A percentile compares a stretch with the other conserved stretches of the same genome.
Conservation (phyloP, 139 green algal species). For the Micractinium conductrix region DNA sequence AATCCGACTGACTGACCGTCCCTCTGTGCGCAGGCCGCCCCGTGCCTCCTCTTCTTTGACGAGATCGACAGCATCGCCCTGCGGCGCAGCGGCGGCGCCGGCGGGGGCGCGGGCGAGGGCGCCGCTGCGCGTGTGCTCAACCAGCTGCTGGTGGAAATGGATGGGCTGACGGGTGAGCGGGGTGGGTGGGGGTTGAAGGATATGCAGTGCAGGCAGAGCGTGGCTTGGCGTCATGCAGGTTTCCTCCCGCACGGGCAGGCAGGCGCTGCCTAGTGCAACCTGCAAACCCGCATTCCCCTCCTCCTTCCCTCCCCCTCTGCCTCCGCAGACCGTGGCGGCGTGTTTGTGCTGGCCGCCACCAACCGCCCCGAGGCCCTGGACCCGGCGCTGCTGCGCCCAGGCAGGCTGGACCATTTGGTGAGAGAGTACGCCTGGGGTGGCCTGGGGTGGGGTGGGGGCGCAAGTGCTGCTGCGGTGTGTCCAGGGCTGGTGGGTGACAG, state of each 20-base stretch:
- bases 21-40: slow-evolving; percentile 38
- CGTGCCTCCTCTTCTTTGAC: slow-evolving; percentile 84
- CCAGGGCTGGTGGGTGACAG: too few relatives aligned
- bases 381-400: slow-evolving; percentile 72
- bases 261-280: neutral
- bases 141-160: slow-evolving; percentile 63
- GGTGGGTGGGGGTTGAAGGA: neutral
- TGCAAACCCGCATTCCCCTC: neutral
- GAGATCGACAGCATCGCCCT: slow-evolving; percentile 73
- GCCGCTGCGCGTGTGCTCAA: slow-evolving; percentile 50
- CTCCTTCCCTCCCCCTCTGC: neutral
- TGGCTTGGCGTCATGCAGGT: neutral
- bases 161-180: slow-evolving; percentile 37
- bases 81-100: slow-evolving; percentile 35
- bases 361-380: slow-evolving; percentile 81
- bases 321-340: slow-evolving; percentile 20
- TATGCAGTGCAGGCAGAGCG: too few relatives aligned
- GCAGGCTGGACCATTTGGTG: slow-evolving; percentile 77
- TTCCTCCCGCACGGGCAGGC: neutral
- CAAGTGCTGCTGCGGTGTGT: too few relatives aligned
- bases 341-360: slow-evolving; percentile 78
- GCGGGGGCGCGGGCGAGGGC: slow-evolving; percentile 17
- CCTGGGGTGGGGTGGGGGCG: too few relatives aligned
- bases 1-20: too few relatives aligned
- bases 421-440: too few relatives aligned